Percentiles rank a stretch among this genome's conserved stretches.
phyloP scores from a whole-genome alignment of 2,329 filamentous ascomycete species.

The Dissoconium aciculare region DNA sequence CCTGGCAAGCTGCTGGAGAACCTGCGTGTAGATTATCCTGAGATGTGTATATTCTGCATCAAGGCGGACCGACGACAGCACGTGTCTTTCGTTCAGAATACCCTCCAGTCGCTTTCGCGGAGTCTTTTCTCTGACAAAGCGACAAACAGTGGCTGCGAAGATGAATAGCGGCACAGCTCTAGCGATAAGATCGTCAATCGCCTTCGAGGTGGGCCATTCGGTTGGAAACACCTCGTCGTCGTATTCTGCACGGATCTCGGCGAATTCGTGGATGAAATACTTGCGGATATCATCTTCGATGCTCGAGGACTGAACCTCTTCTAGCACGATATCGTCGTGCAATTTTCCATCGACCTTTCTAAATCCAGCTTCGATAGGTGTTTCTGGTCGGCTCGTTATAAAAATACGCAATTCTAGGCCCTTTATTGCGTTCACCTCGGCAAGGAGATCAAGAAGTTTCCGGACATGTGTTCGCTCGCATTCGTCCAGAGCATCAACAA shows the following conservation, averaged over 20 bases:
- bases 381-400: conserved; percentile 16
- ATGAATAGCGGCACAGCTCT: conserved; percentile 21
- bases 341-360: conserved; percentile 2
- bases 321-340: conserved; percentile 12
- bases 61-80: background rate
- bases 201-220: conserved; percentile 15
- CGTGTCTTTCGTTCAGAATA: background rate
- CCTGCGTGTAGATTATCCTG: conserved; percentile 1
- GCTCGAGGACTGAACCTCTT: conserved; percentile 6
- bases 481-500: conserved; percentile 23
- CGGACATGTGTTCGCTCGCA: conserved; percentile 16
- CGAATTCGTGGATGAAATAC: background rate
- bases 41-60: background rate
- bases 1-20: conserved; percentile 3
- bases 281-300: background rate
- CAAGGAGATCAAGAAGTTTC: conserved; percentile 10
- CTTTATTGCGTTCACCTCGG: conserved; percentile 4
- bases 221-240: background rate
- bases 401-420: conserved; percentile 10
- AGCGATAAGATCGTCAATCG: conserved; percentile 12
- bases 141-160: conserved; percentile 18
- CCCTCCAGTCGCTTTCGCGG: background rate
- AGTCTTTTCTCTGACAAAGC: conserved; percentile 16
- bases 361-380: conserved; percentile 12
- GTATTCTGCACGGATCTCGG: too few species aligned